Conservation (phyloP, 768 basidiomycete species). For the Crepidotus variabilis region DNA sequence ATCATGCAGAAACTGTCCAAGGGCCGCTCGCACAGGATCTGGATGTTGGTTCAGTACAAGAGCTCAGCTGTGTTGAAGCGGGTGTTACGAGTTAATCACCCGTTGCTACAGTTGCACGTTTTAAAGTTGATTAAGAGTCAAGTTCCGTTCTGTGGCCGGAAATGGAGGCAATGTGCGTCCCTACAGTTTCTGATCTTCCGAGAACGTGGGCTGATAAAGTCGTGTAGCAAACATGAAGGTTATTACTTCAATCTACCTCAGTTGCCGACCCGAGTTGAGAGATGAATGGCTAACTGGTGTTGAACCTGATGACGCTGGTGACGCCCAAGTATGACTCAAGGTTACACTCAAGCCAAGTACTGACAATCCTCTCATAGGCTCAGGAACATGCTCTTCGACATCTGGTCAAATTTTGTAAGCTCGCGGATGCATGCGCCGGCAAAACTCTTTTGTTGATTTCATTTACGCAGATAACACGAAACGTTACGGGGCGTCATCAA, state of each 20-base stretch:
- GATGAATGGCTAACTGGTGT: conserved; percentile 97
- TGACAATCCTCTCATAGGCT: conserved; percentile 43
- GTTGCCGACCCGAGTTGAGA: conserved; percentile 92
- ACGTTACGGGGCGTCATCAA: conserved; percentile 69
- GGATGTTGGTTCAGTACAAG: conserved; percentile 97
- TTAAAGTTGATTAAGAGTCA: conserved; percentile 98
- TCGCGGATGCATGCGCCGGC: neutral
- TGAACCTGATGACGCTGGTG: conserved; percentile 89
- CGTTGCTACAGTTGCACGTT: conserved; percentile 89
- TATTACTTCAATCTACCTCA: conserved; percentile 96
- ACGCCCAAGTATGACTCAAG: conserved; percentile 65
- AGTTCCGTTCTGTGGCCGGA: conserved; percentile 95
- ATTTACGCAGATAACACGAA: conserved; percentile 74
- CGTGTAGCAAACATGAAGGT: conserved; percentile 96
- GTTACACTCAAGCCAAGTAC: neutral
- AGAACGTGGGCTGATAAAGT: conserved; percentile 3
- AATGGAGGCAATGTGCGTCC: conserved; percentile 89
- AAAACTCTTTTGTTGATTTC: too few relatives aligned
- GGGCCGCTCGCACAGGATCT: conserved; percentile 88
- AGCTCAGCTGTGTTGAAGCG: conserved; percentile 96
- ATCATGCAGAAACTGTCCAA: conserved; percentile 98
- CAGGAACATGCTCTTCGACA: conserved; percentile 94
- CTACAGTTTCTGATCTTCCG: neutral
- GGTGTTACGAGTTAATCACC: conserved; percentile 90
- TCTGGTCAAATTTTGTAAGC: conserved; percentile 90